phyloP scores from a whole-genome alignment of 768 basidiomycete genomes.

The Tricholoma hemisulphureum region DNA sequence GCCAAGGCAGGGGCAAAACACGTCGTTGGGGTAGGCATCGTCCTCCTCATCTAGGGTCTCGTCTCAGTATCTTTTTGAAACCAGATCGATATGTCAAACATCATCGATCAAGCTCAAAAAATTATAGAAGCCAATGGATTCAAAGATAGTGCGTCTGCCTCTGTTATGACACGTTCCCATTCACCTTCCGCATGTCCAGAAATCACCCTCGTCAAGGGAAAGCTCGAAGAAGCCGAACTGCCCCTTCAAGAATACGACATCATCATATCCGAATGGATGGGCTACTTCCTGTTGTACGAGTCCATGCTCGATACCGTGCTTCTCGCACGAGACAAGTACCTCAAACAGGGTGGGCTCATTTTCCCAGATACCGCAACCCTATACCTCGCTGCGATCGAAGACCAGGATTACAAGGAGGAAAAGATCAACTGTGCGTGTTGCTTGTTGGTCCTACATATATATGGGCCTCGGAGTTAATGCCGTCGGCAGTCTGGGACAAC shows the following conservation, averaged over 20 bases:
- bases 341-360: conserved; percentile 86
- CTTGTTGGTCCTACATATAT: background rate
- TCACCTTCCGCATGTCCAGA: conserved; percentile 41
- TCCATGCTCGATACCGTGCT: conserved; percentile 99
- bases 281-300: conserved; percentile 98
- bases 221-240: conserved; percentile 89
- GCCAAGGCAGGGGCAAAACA: conserved; percentile 93
- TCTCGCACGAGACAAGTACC: conserved; percentile 93
- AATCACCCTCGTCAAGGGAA: conserved; percentile 96
- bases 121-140: conserved; percentile 97
- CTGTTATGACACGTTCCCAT: conserved; percentile 4
- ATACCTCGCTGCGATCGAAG: conserved; percentile 96
- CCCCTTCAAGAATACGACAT: conserved; percentile 94
- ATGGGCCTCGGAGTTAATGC: conserved; percentile 5
- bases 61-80: conserved; percentile 15
- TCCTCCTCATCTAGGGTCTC: conserved; percentile 2
- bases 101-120: conserved; percentile 97
- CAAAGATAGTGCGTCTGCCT: conserved; percentile 70
- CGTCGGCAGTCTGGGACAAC: conserved; percentile 92
- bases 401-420: conserved; percentile 99
- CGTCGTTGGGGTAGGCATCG: conserved; percentile 78
- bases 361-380: conserved; percentile 95
- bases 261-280: conserved; percentile 99
- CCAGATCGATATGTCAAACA: conserved; percentile 99
- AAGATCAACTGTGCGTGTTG: conserved; percentile 93